Evolutionary conservation across 257 asterid genomes (phyloP), one percentile per base, ranked within the genome.

Genomic region (Scutellaria baicalensis): DNA sequence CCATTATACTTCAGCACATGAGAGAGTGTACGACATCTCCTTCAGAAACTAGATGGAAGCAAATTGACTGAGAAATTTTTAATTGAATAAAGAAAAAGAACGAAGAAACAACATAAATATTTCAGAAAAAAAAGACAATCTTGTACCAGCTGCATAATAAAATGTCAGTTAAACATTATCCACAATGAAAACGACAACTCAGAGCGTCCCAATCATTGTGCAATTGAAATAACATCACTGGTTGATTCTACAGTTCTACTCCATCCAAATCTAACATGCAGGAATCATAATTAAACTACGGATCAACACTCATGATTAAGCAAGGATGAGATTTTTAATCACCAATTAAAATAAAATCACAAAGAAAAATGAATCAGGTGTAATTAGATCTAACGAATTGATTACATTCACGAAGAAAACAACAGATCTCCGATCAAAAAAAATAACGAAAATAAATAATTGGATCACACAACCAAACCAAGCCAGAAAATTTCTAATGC

Each of bases 241-340:
- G 31, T 47, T 5, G 52, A 70, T n/a, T 5, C 11, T 14, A 45
- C 40, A 44, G 64, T n/a, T 5, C 11, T 14, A 45, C 40, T 49
- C 67, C 59, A 58, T 59, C 35, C 27, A 38, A 64, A 57, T 54
- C 69, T 47, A 42, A 35, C 60, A 50, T 65, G 69, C 66, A 68
- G n/a, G 40, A 8, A n/a, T 21, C n/a, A 12, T 23, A 3, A 31
- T 10, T 10, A 64, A 72, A 18, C 12, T 23, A 51, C 0, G 11
- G 33, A 27, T 71, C 70, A 14, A 21, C 12, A 62, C 33, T 27
- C 33, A 27, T 27, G 33, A 27, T 27, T 27, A 27, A 27, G 33
- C 4, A 27, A 27, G 3, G 4, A 27, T 4, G 33, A 27, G 33
- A 27, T 1, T 1, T 27, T 27, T 27, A 27, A 0, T 27, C 33